Base-by-base conservation (phyloP, 164 flowering plant species). In the Protea cynaroides region DNA sequence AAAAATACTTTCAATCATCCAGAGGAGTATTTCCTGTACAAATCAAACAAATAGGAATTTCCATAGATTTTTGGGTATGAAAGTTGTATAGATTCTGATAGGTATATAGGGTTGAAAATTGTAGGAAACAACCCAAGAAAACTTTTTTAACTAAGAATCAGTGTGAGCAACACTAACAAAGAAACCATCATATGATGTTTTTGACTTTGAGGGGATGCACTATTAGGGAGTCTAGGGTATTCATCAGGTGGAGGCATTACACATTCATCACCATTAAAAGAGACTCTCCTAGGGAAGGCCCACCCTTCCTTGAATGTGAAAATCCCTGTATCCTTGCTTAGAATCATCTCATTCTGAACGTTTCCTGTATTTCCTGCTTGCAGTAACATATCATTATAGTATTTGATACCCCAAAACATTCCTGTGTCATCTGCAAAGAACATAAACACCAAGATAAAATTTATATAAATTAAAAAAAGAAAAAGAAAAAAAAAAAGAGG, bases 171-270 rank as follows among this genome's bases (percentile, higher is more conserved):
- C 21, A 73, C 37, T 10, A 61, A 14, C 2, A 64, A 43, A 40
- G 66, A 43, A 50, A 67, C 25, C 21, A 58, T 9, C 0, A 69
- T 11, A 22, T 18, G 61, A 55, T 53, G 59, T 18, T 56, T 67
- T 46, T 52, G 3, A 25, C 59, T 67, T 46, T 52, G 5, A 36
- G 17, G 22, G 7, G 71, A 17, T 62, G 22, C 56, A 14, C 53
- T 56, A 65, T 78, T 88, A 8, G 96, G 96, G 1, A 89, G 85
- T 44, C 69, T 76, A 1, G 90, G 96, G 61, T 75, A 89, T 0
- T 79, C 63, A 70, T 82, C 85, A 9, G 95, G 97, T 10, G 79
- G 75, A 4, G 97, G 97, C 86, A 88, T 83, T 4, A 90, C 92
- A 67, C 94, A 90, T 9, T 81, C 79, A 14, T 87, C 82, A 0